Evolutionary conservation across 257 asterid genomes (phyloP).

Genomic region (Lycium barbarum): DNA sequence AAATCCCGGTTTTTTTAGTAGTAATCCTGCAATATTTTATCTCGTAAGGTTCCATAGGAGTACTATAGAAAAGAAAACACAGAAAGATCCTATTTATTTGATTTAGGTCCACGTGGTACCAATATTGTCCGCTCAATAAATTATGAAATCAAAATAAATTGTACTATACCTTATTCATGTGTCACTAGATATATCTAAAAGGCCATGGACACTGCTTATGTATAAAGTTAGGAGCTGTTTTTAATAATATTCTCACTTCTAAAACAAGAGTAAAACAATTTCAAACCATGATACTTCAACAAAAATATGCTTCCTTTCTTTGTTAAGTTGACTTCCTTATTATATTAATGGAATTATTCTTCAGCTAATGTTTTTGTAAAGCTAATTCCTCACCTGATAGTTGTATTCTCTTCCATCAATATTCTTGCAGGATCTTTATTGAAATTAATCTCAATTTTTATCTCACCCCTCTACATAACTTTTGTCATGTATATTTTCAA

Average conservation of each 20-base stretch:
- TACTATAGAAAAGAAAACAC: too few species aligned
- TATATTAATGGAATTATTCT: background rate
- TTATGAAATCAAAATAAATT: too few species aligned
- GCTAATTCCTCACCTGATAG: background rate
- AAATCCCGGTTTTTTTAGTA: too few species aligned
- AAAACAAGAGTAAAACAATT: too few species aligned
- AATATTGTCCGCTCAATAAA: background rate
- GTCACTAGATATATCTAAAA: background rate
- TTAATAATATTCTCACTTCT: background rate
- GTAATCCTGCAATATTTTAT: background rate
- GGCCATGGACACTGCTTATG: background rate
- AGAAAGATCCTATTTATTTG: background rate
- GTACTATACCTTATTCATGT: background rate
- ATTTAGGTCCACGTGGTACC: background rate
- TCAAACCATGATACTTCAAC: background rate
- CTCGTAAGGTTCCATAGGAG: background rate
- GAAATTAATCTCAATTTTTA: background rate
- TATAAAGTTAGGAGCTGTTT: background rate
- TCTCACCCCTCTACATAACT: too few species aligned
- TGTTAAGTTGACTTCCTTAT: background rate
- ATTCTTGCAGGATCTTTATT: background rate
- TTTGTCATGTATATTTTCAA: too few species aligned
- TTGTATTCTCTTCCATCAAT: background rate
- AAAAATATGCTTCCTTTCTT: background rate
- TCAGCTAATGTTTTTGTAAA: background rate